phyloP scores from a whole-genome alignment of 257 asterid species.

The Petrea volubilis region DNA sequence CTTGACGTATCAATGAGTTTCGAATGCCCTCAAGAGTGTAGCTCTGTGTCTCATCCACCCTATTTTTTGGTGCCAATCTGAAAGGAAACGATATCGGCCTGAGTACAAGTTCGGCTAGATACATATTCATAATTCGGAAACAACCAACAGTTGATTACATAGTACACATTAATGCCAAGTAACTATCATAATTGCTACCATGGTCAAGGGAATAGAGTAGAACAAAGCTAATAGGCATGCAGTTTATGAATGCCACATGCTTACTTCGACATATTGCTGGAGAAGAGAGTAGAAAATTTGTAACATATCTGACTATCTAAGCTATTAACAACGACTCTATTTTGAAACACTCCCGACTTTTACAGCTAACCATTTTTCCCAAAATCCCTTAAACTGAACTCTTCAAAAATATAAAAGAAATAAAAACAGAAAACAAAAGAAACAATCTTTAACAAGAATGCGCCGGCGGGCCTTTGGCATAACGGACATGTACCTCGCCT shows the following conservation, averaged over 20 bases:
- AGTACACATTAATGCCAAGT: background rate
- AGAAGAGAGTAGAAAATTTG: background rate
- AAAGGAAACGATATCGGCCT: constrained; percentile 7
- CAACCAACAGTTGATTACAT: background rate
- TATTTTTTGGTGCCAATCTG: constrained; percentile 45
- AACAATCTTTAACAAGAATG: too few species aligned
- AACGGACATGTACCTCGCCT: too few species aligned
- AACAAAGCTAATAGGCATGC: background rate
- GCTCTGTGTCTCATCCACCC: constrained; percentile 68
- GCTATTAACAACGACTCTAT: too few species aligned
- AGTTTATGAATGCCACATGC: background rate
- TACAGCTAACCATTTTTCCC: too few species aligned
- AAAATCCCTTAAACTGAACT: too few species aligned
- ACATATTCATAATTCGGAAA: background rate
- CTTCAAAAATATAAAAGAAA: too few species aligned
- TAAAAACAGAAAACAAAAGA: too few species aligned
- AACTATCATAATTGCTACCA: too few species aligned
- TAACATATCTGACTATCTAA: too few species aligned
- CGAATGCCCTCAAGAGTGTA: constrained; percentile 81
- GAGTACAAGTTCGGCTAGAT: constrained; percentile 16
- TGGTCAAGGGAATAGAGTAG: background rate
- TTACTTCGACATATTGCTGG: constrained; percentile 3
- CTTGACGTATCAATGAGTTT: constrained; percentile 69
- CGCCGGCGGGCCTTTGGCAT: too few species aligned
- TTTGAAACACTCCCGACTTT: too few species aligned